These are phyloP conservation scores for grape (Vitis vinifera) DNA, from an alignment of 164 flowering plant species.

Conservation along the genomic window DNA sequence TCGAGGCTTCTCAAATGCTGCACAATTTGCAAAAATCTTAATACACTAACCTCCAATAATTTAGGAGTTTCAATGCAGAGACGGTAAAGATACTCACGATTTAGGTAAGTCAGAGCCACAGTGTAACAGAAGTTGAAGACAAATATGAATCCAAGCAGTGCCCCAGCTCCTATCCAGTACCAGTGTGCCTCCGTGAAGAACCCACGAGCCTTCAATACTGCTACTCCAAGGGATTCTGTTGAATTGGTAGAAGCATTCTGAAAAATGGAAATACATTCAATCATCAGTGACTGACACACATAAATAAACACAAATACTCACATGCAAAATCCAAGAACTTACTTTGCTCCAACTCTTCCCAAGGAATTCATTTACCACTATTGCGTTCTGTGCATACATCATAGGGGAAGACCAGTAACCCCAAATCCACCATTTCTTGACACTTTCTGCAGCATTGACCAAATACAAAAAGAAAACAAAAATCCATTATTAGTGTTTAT, in stretches of 20 bases:
- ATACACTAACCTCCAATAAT: no score
- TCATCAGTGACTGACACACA: neutral
- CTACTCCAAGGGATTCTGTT: conserved; percentile 15
- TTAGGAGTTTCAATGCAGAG: no score
- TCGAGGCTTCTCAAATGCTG: conserved; percentile 12
- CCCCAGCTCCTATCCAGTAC: conserved; percentile 32
- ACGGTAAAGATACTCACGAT: conserved; percentile 4
- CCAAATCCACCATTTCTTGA: no score
- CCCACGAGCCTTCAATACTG: conserved; percentile 21
- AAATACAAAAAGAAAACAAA: neutral
- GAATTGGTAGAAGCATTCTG: conserved; percentile 13
- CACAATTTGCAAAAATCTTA: no score
- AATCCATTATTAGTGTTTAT: neutral
- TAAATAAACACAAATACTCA: neutral
- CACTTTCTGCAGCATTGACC: no score
- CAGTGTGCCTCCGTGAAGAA: conserved; percentile 21
- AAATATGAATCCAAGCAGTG: conserved; percentile 16
- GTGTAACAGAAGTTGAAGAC: conserved; percentile 16
- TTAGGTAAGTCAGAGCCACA: conserved; percentile 24
- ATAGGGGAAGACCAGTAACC: no score
- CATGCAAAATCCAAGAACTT: no score
- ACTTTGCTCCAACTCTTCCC: no score
- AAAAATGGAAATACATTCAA: neutral
- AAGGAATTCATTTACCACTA: no score
- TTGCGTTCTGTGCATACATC: no score